Base-by-base conservation (phyloP, 1,139 yeast species). In the Yamadazyma spencermartinsiae region DNA sequence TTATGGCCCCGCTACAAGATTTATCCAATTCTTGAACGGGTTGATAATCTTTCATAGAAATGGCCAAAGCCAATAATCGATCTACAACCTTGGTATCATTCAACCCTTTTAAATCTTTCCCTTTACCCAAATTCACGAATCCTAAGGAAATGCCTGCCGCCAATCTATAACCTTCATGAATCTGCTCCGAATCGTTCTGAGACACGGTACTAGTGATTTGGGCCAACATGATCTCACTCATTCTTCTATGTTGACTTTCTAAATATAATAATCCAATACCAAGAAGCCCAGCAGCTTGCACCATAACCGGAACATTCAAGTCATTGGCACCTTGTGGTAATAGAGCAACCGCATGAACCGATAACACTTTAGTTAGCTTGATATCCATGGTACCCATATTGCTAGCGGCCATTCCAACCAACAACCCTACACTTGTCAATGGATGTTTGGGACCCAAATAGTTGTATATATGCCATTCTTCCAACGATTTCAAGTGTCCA, bases 391-490 rank as follows among this genome's bases (percentile, higher is more conserved):
- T 69, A 1, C 98, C 92, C 48, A 74, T 70, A 46, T 82, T 69
- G 60, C 96, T 87, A 0, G 97, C 96, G 11, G 97, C 82, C 88
- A 92, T 84, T 2, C 99, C 99, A 20, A 94, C 65, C 24, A 94
- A 66, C 32, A 92, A 65, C 0, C 97, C 98, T 28, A 89, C 82
- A 58, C 96, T 86, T 0, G 96, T 87, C 36, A 79, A 76, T 2
- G 85, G 79, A 54, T 87, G 92, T 51, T 94, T 90, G 1, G 96
- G 95, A 0, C 96, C 96, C 37, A 94, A 65, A 49, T 89, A 90
- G 54, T 92, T 90, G 60, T 89, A 94, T 21, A 94, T 86, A 56
- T 90, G 97, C 98, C 98, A 94, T 56, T 92, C 97, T 54, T 94
- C 98, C 23, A 94, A 65, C 33, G 74, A 74, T 45, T 79, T 82